Evolutionary conservation across 1,284 basidiomycete genomes (phyloP).

Genomic region (Cutaneotrichosporon dermatis): DNA sequence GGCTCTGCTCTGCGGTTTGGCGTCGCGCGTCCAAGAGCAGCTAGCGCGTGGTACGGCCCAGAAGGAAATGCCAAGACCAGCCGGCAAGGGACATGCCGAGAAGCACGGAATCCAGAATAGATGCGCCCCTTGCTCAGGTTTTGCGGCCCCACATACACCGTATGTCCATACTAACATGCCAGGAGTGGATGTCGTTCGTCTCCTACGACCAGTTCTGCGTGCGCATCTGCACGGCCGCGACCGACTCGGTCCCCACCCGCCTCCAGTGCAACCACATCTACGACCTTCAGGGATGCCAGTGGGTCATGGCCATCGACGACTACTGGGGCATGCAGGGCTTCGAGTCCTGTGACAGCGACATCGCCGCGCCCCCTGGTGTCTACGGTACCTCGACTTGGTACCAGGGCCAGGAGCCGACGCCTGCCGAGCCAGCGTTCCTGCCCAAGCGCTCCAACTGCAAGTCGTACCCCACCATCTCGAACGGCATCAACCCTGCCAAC

Average conservation of each 20-base stretch:
- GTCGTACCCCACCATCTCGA: constrained; percentile 43
- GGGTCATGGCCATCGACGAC: constrained; percentile 49
- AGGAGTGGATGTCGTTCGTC: constrained; percentile 54
- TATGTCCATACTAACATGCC: background rate
- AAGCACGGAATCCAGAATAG: too few species aligned
- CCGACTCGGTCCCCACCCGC: constrained; percentile 37
- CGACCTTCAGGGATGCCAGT: constrained; percentile 50
- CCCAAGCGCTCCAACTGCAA: constrained; percentile 47
- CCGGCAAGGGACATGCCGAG: too few species aligned
- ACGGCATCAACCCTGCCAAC: constrained; percentile 39
- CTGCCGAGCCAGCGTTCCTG: constrained; percentile 30
- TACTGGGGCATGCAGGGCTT: constrained; percentile 47
- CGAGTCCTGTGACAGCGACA: constrained; percentile 47
- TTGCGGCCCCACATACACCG: background rate
- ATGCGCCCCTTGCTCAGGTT: too few species aligned
- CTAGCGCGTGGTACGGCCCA: too few species aligned
- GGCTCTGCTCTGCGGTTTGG: too few species aligned
- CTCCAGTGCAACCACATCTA: constrained; percentile 46
- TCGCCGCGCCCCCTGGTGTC: constrained; percentile 47
- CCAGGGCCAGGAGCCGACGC: constrained; percentile 43
- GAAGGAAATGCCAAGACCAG: too few species aligned
- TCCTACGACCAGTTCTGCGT: constrained; percentile 49
- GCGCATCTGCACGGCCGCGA: constrained; percentile 48
- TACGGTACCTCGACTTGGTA: constrained; percentile 49
- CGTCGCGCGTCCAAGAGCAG: too few species aligned